These are phyloP conservation scores for Arthromyces matolae DNA, from an alignment of 768 basidiomycete genomes.

Conservation along the genomic window DNA sequence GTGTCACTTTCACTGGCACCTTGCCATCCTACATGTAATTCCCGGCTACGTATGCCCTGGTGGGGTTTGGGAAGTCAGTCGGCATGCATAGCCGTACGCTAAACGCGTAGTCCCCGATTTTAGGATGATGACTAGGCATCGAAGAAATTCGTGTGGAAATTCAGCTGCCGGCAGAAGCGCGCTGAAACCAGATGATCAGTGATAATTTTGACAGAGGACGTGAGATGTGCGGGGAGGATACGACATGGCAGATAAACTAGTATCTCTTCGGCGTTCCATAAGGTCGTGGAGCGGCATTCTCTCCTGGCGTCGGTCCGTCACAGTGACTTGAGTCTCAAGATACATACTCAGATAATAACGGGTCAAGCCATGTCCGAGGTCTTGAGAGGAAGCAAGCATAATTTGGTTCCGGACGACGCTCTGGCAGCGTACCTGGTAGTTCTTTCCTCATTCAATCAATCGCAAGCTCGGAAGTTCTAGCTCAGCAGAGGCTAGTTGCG, in stretches of 20 bases:
- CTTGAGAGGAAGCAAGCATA: constrained; percentile 16
- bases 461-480: background rate
- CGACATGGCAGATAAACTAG: background rate
- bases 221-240: constrained; percentile 10
- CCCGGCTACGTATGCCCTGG: too few relatives aligned
- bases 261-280: background rate
- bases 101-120: too few relatives aligned
- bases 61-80: too few relatives aligned
- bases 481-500: background rate
- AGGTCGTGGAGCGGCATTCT: too few relatives aligned
- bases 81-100: too few relatives aligned
- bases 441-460: constrained; percentile 11
- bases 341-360: too few relatives aligned
- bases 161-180: background rate
- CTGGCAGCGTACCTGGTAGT: constrained; percentile 13
- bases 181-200: background rate
- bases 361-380: constrained; percentile 9
- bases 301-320: too few relatives aligned
- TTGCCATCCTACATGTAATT: too few relatives aligned
- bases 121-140: background rate
- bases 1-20: background rate
- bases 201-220: constrained; percentile 9
- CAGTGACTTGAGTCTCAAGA: too few relatives aligned
- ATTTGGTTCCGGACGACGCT: constrained; percentile 11
- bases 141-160: constrained; percentile 7